Base-by-base conservation (phyloP, 805 yeast genomes). In the Candida silvatica region DNA sequence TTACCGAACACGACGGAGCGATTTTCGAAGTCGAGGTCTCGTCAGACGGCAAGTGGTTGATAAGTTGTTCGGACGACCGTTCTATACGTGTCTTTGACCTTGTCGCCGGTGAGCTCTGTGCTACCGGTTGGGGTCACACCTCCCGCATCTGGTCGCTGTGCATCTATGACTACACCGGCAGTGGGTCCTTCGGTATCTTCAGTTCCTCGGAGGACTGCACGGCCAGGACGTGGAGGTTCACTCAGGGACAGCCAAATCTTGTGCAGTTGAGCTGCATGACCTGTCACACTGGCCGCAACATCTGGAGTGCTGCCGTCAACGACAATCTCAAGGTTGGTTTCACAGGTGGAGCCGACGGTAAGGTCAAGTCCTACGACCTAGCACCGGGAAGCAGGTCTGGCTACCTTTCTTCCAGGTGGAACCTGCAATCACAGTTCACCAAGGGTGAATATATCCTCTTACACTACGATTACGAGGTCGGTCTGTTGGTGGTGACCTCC, bases 321-420 rank as follows among this genome's bases (percentile, higher is more conserved):
- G 66, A 63, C 22, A 47, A 52, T 0, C 49, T 60, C 16, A 52
- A 63, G 34, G 45, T 79, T 3, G 77, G 80, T 6, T 87, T 77
- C 2, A 83, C 95, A 9, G 92, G 95, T 28, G 98, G 98, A 25
- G 94, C 94, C 27, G 98, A 92, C 58, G 97, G 97, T 0, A 72
- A 82, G 45, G 57, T 88, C 2, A 68, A 82, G 42, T 44, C 82
- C 4, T 75, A 78, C 49, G 81, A 80, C 45, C 52, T 80, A 18
- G 46, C 45, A 19, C 59, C 55, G 19, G 36, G 39, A 1, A 18
- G 39, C 5, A 59, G 67, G 40, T 34, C 47, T 2, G 52, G 58
- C 6, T 64, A 58, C 37, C 46, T 42, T n/a, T n/a, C n/a, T n/a
- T n/a, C n/a, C n/a, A n/a, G n/a, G n/a, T n/a, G n/a, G n/a, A n/a